Conservation (phyloP, 2,329 filamentous ascomycete genomes). For the Calonectria fujianensis region DNA sequence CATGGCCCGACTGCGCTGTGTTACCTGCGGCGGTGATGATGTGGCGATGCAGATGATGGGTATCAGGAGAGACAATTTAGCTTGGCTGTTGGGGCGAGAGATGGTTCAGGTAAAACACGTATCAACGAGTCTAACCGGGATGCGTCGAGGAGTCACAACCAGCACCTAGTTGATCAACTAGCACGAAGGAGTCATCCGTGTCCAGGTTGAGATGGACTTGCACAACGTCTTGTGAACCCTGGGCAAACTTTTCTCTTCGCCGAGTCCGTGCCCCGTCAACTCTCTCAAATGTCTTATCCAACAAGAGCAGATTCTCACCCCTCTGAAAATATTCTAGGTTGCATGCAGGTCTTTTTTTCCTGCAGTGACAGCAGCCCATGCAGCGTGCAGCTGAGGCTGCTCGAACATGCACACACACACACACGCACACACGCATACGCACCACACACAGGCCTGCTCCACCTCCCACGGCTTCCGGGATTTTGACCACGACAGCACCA, state of each 20-base stretch:
- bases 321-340: constrained; percentile 18
- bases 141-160: constrained; percentile 13
- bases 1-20: constrained; percentile 10
- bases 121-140: constrained; percentile 15
- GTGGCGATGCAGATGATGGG: constrained; percentile 39
- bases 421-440: background rate
- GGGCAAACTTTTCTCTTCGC: background rate
- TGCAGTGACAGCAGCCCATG: constrained; percentile 27
- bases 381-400: background rate
- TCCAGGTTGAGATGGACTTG: constrained; percentile 3
- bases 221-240: constrained; percentile 5
- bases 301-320: constrained; percentile 1
- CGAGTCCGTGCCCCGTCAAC: constrained; percentile 9
- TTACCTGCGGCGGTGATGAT: constrained; percentile 37
- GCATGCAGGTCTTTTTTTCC: constrained; percentile 12
- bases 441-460: background rate
- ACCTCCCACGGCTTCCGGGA: constrained; percentile 3
- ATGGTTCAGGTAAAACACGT: constrained; percentile 14
- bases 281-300: background rate
- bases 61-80: constrained; percentile 23
- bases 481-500: constrained; percentile 2
- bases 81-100: constrained; percentile 8
- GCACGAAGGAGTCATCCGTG: background rate
- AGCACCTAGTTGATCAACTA: background rate
- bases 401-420: constrained; percentile 3